Evolutionary conservation across 1,284 basidiomycete species (phyloP).

Genomic region (Fomitopsis schrenkii): DNA sequence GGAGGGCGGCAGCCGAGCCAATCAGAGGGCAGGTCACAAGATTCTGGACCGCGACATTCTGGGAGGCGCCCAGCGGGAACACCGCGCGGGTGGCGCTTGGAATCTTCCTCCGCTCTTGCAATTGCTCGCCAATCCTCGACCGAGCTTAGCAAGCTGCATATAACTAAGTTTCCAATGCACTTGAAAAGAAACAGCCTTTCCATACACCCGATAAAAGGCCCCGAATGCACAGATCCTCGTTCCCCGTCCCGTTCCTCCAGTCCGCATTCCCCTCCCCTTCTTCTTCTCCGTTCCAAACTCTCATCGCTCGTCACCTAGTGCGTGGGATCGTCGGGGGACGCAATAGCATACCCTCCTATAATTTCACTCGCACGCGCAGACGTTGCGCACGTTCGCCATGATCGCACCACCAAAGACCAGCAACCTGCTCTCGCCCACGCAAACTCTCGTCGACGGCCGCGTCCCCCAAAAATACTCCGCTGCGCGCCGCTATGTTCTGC

Average conservation of each 20-base stretch:
- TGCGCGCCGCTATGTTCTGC: conserved; percentile 27
- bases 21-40: not conserved
- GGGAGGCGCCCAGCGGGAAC: not conserved
- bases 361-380: not conserved
- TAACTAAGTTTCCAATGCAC: not conserved
- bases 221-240: not conserved
- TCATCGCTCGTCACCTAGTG: not conserved
- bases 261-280: not conserved
- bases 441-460: conserved; percentile 25
- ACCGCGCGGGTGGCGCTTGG: not conserved
- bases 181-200: no score
- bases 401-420: conserved; percentile 12
- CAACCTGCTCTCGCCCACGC: conserved; percentile 17
- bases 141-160: not conserved
- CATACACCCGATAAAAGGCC: not conserved
- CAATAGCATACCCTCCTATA: not conserved
- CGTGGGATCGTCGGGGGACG: not conserved
- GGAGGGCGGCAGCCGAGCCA: not conserved
- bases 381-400: conserved; percentile 8
- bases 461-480: conserved; percentile 23
- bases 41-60: not conserved
- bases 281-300: not conserved
- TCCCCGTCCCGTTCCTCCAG: not conserved
- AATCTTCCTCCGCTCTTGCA: not conserved
- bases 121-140: not conserved